These are phyloP conservation scores for Pistacia integerrima DNA, from an alignment of 345 rosid genomes.

Conservation along the genomic window DNA sequence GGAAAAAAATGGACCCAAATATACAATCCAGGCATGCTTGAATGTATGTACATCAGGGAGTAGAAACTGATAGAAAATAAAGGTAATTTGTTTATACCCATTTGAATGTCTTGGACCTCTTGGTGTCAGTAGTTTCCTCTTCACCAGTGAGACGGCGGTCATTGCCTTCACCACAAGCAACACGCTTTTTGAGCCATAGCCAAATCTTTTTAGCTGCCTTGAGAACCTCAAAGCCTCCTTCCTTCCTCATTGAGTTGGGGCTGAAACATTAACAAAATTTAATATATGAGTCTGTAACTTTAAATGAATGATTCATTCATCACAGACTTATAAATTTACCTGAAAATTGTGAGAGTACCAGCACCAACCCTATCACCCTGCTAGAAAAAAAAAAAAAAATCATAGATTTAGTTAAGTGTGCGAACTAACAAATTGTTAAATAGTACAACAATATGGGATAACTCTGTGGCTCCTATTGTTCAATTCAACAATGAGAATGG, in stretches of 20 bases:
- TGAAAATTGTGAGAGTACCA: slow-evolving; percentile 94
- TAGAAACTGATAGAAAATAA: not conserved
- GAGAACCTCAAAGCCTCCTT: slow-evolving; percentile 75
- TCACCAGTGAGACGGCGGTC: slow-evolving; percentile 86
- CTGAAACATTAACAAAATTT: slow-evolving; percentile 30
- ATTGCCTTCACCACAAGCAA: slow-evolving; percentile 93
- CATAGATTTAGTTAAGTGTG: not conserved
- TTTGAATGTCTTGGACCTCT: slow-evolving; percentile 42
- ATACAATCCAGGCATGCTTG: too few relatives aligned
- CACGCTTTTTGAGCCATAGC: slow-evolving; percentile 78
- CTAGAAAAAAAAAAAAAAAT: not conserved
- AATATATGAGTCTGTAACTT: not conserved
- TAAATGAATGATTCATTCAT: not conserved
- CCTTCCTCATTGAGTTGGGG: slow-evolving; percentile 75
- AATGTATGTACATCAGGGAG: too few relatives aligned
- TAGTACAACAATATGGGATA: too few relatives aligned
- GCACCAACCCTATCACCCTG: slow-evolving; percentile 98
- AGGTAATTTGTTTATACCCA: slow-evolving; percentile 46
- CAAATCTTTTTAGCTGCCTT: slow-evolving; percentile 83
- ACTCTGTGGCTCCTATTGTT: not conserved
- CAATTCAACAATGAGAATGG: not conserved
- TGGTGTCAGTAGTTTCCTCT: slow-evolving; percentile 84
- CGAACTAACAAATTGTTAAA: not conserved
- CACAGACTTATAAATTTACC: slow-evolving; percentile 36
- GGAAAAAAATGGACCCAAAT: too few relatives aligned